Evolutionary conservation across 2,329 filamentous ascomycete genomes (phyloP), one percentile per base, ranked within the genome.

Genomic region (Ophiostoma ulmi): DNA sequence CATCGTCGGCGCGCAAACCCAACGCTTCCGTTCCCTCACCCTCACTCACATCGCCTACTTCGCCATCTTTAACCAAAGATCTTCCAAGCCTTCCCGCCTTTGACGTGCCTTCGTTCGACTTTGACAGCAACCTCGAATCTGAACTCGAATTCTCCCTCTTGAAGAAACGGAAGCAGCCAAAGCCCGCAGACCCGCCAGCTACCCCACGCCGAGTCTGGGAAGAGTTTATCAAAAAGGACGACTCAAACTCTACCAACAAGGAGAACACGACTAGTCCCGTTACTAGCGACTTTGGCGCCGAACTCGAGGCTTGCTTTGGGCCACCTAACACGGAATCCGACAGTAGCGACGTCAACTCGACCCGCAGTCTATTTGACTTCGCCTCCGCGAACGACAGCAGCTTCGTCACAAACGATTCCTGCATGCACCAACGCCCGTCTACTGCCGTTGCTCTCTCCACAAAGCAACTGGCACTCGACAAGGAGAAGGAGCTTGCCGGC

Each of bases 21-120:
- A 14, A 22, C 70, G 70, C 70, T 72, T 66, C 39, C 11, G 36
- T 58, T 8, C 36, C 41, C 26, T 31, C 44, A 6, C 22, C 68
- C 14, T 41, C 65, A 10, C 11, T 20, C 3, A 48, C 64, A 11
- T 69, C 65, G 8, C 63, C 31, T 17, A 36, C 31, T 8, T 64
- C 61, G 35, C 61, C 61, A 17, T 10, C 31, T 8, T 72, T 69
- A 74, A 72, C 76, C 73, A 80, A 80, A 74, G 78, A 73, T 71
- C 74, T 80, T 22, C 79, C 80, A 58, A 78, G 75, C 70, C 76
- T 82, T 31, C 78, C 83, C 17, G 76, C 78, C 71, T 86, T 86
- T 76, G 84, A 86, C 71, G 78, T 88, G 44, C 83, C 84, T 52
- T 83, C 83, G 0, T 84, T 88, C 77, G 83, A 86, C 73, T 80